These are phyloP conservation scores for Mercurialis annua DNA, from an alignment of 345 rosid genomes.

Conservation along the genomic window DNA sequence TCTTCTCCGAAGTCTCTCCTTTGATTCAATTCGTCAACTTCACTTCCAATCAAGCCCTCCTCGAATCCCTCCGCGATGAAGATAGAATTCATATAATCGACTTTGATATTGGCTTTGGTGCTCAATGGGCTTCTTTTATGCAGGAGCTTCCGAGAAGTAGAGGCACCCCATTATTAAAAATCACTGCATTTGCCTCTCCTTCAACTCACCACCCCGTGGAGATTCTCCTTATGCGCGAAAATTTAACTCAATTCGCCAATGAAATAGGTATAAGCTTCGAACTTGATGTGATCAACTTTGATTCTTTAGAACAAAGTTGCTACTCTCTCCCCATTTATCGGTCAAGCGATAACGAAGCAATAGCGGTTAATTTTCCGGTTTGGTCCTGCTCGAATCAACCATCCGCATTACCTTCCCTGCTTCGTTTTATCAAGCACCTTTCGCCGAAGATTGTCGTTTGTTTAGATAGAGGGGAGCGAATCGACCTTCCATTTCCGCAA, in stretches of 20 bases:
- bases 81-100: constrained; percentile 50
- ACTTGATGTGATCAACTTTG: constrained; percentile 46
- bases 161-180: constrained; percentile 43
- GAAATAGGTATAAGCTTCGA: constrained; percentile 48
- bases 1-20: constrained; percentile 52
- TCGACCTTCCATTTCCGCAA: constrained; percentile 70
- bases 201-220: constrained; percentile 44
- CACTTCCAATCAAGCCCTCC: constrained; percentile 53
- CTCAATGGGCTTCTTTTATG: constrained; percentile 66
- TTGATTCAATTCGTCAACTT: constrained; percentile 49
- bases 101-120: constrained; percentile 58
- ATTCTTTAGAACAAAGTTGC: constrained; percentile 39
- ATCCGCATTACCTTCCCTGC: constrained; percentile 42
- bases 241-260: constrained; percentile 44
- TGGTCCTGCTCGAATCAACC: constrained; percentile 42
- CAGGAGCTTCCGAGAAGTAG: constrained; percentile 51
- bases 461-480: constrained; percentile 74
- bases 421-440: constrained; percentile 69
- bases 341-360: constrained; percentile 39
- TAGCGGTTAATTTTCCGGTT: constrained; percentile 50
- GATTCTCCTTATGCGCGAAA: constrained; percentile 47
- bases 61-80: constrained; percentile 42
- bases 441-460: constrained; percentile 78
- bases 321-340: constrained; percentile 33
- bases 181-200: constrained; percentile 53